phyloP scores from a whole-genome alignment of 192 early-diverging fungal genomes.

The Coemansia furcata region DNA sequence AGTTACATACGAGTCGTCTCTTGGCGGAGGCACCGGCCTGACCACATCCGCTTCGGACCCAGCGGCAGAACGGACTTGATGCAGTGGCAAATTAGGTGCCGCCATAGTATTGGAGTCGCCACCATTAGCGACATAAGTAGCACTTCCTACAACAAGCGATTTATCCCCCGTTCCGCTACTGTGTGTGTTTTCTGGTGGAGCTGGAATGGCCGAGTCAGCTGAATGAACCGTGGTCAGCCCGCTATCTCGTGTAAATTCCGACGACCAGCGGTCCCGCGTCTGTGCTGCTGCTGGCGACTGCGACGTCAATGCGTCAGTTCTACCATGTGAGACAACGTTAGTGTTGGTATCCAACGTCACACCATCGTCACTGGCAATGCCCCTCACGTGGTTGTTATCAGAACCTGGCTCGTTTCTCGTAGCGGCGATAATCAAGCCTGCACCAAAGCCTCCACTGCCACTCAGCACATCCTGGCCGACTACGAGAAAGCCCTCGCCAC shows the following conservation, averaged over 20 bases:
- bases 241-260: conserved; percentile 17
- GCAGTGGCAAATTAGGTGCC: background rate
- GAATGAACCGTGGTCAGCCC: conserved; percentile 15
- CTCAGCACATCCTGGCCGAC: conserved; percentile 7
- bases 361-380: conserved; percentile 33
- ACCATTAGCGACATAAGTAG: background rate
- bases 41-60: background rate
- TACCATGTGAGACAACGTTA: background rate
- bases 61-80: background rate
- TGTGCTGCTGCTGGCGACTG: conserved; percentile 1
- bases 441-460: conserved; percentile 2
- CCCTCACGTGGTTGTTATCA: conserved; percentile 8
- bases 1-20: conserved; percentile 33
- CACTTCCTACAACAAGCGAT: conserved; percentile 1
- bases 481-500: conserved; percentile 5
- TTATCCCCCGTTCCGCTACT: background rate
- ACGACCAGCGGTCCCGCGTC: conserved; percentile 21
- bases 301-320: background rate
- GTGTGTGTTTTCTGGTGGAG: background rate
- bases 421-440: conserved; percentile 34
- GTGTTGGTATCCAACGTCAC: conserved; percentile 9
- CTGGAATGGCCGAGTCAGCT: background rate
- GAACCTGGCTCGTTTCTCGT: background rate
- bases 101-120: background rate
- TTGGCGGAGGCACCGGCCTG: conserved; percentile 15